These are phyloP conservation scores for Avena eriantha DNA, from an alignment of 176 grass and related monocot genomes.

Conservation along the genomic window DNA sequence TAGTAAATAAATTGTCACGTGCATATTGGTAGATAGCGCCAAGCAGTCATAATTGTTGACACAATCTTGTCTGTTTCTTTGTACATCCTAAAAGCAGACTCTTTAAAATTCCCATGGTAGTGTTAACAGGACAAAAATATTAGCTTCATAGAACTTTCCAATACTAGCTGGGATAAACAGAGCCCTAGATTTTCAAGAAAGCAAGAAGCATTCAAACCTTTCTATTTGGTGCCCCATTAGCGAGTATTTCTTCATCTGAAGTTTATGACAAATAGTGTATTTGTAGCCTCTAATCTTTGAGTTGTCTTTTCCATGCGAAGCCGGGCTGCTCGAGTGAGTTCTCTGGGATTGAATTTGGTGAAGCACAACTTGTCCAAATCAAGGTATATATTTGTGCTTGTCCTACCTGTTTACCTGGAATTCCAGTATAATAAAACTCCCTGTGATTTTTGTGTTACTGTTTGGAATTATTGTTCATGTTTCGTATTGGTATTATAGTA, in stretches of 20 bases:
- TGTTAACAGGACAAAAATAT: background rate
- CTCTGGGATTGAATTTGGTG: slow-evolving; percentile 76
- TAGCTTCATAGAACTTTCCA: background rate
- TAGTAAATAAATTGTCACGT: background rate
- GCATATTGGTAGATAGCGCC: background rate
- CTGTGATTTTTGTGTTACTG: background rate
- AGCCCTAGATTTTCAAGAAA: slow-evolving; percentile 6
- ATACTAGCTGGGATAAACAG: background rate
- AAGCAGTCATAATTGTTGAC: background rate
- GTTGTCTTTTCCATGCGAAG: slow-evolving; percentile 61
- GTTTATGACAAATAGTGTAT: slow-evolving; percentile 32
- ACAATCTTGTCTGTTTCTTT: slow-evolving; percentile 5
- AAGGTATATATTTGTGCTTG: slow-evolving; percentile 66
- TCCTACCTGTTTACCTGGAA: background rate
- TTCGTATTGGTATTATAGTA: slow-evolving; percentile 5
- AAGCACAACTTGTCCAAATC: slow-evolving; percentile 97
- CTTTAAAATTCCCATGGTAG: background rate
- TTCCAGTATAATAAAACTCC: background rate
- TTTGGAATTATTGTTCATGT: background rate
- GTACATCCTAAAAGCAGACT: slow-evolving; percentile 12
- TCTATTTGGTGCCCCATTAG: background rate
- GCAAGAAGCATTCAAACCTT: background rate
- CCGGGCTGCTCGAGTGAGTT: slow-evolving; percentile 94
- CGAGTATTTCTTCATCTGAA: background rate
- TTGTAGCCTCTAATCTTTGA: slow-evolving; percentile 43